Evolutionary conservation across 805 yeast species (phyloP), one percentile per base, ranked within the genome.

Genomic region (Monosporozyma siamensis): DNA sequence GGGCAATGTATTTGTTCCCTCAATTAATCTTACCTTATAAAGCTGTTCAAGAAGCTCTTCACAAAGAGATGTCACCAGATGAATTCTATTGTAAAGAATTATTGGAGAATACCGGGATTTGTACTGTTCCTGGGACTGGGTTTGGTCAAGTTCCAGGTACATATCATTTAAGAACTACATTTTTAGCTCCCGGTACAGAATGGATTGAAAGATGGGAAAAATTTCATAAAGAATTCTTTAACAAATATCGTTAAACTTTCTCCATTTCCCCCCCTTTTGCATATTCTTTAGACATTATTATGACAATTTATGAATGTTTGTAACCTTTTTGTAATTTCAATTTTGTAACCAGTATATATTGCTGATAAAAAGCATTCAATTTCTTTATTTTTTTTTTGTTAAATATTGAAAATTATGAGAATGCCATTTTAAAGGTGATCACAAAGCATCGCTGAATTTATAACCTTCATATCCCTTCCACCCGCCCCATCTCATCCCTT

Each of bases 1-100:
- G 99, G 51, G 97, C 99, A 34, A 90, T 92, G 98, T 92, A 92
- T 65, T 70, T 92, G 47, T 92, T 87, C 77, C 99, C 98, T 37
- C 72, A 69, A 49, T 66, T 92, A 45, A 61, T 74, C 26, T 67
- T 92, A 44, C 79, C 85, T 12, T 72, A 74, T 14, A 72, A 72
- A 50, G 88, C 87, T 11, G 68, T 77, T 39, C 69, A 68, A 22
- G 71, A 70, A 34, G 95, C 97, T 26, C 67, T 69, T 42, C 68
- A 70, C 43, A 56, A 60, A 24, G 77, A 75, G 20, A 58, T 77
- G 54, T 68, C 73, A 35, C 82, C 95, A 17, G 98, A 92, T 62
- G 96, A 84, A 61, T 77, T 83, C 49, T 92, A 92, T 68, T 89
- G 97, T 64, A 71, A 82, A 59, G 81, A 82, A 52, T 69, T 92